Evolutionary conservation across 495 filamentous ascomycete species (phyloP), one percentile per base, ranked within the genome.

Genomic region (Poronia punctata): DNA sequence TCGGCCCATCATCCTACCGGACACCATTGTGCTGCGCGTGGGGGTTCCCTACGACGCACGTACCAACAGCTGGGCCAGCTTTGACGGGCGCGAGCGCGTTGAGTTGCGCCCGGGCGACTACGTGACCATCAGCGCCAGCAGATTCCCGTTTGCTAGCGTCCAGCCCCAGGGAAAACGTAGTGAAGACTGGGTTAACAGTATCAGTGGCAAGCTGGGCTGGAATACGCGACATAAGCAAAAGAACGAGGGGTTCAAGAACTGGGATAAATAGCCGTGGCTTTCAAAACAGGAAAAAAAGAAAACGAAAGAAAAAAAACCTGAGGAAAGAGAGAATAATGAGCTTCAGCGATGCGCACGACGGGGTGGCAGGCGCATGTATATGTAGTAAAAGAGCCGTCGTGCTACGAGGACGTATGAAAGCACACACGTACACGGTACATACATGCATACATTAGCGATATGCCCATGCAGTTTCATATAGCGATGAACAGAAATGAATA

Each of bases 151-250:
- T 65, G 87, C 92, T 4, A 86, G 82, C 41, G 86, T 98, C 1
- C 72, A 90, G 63, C 79, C 82, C 8, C 74, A 80, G 12, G 84
- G 84, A 4, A 63, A 81, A 36, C 68, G 79, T 38, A 83, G 78
- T 40, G 86, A 93, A 57, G 88, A 95, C 46, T 98, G 92, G 92
- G 81, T 97, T 16, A 86, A 88, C 46, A 87, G 82, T 50, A 90
- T 98, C 42, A 83, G 76, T 22, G 78, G 85, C 40, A 97, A 92
- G 38, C 63, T 98, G 54, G 82, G 90, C 43, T 98, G 92, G 92
- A 97, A 97, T 58, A 87, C 83, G 10, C 60, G 89, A 38, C 86
- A 88, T 61, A 93, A 88, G 67, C 78, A 79, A 57, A 76, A 72
- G 59, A 62, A 64, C 24, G 55, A 58, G 14, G 59, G 59, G 27